Evolutionary conservation across 2,329 filamentous ascomycete species (phyloP).

Genomic region (Monosporascus sp.): DNA sequence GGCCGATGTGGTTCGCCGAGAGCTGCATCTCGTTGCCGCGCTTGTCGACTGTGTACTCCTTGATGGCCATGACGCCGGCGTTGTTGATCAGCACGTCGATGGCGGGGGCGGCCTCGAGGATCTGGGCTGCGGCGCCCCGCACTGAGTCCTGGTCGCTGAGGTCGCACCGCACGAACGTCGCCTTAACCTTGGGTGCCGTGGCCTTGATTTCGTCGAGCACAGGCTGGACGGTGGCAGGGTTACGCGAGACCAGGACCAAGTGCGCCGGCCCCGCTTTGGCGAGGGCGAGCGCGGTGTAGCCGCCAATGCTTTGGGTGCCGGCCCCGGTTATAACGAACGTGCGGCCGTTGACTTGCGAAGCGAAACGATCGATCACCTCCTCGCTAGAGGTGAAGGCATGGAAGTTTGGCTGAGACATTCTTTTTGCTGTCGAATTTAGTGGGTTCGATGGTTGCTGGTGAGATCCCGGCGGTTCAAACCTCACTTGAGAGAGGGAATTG

Average conservation of each 20-base stretch:
- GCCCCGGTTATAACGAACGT: constrained; percentile 16
- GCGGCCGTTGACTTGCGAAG: constrained; percentile 7
- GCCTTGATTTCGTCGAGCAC: constrained; percentile 12
- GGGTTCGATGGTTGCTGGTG: background rate
- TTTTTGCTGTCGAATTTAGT: background rate
- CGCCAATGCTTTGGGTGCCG: background rate
- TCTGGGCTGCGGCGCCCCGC: constrained; percentile 7
- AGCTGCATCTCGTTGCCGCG: constrained; percentile 12
- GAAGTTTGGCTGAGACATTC: background rate
- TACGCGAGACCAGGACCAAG: constrained; percentile 14
- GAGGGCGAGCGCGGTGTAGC: constrained; percentile 1
- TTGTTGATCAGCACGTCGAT: constrained; percentile 16
- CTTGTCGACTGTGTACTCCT: constrained; percentile 13
- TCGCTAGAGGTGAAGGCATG: background rate
- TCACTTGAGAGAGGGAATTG: background rate
- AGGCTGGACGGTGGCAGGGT: constrained; percentile 7
- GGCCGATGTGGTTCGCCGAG: constrained; percentile 14
- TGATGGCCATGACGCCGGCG: constrained; percentile 9
- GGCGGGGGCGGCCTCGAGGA: constrained; percentile 6
- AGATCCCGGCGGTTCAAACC: background rate
- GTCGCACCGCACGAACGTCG: constrained; percentile 12
- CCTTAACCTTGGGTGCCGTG: constrained; percentile 7
- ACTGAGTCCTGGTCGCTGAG: constrained; percentile 13
- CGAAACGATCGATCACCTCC: background rate
- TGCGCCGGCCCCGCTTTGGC: constrained; percentile 8